Conservation (phyloP, 208 protist genomes). For the Crithidia thermophila region DNA sequence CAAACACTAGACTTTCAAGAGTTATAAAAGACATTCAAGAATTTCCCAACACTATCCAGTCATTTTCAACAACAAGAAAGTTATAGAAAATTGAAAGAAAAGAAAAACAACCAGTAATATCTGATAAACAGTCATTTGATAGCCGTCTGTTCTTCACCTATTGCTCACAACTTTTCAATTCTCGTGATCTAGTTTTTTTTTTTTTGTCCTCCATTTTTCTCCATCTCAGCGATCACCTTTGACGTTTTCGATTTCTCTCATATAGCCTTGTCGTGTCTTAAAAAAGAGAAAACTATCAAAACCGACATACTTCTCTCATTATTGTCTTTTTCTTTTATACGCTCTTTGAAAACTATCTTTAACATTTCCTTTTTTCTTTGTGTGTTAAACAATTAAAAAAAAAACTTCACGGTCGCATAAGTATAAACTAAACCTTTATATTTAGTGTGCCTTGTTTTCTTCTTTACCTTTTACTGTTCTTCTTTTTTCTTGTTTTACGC, state of each 20-base stretch:
- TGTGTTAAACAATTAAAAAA: neutral
- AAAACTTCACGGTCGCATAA: neutral
- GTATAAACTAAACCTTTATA: neutral
- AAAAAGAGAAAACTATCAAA: neutral
- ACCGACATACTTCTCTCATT: neutral
- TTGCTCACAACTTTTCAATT: conserved; percentile 1
- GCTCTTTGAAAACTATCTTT: neutral
- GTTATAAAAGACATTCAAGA: too few relatives aligned
- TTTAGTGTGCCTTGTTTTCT: conserved; percentile 1
- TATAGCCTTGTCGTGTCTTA: too few relatives aligned
- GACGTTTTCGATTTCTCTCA: neutral
- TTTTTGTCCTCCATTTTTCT: neutral
- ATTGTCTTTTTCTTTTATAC: neutral
- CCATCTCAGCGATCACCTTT: neutral
- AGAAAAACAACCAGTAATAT: neutral
- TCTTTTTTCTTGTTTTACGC: neutral
- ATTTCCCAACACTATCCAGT: too few relatives aligned
- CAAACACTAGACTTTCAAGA: too few relatives aligned
- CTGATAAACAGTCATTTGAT: neutral
- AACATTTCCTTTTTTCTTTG: neutral
- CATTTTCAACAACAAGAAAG: neutral
- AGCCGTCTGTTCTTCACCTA: conserved; percentile 6
- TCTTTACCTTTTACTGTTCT: conserved; percentile 2
- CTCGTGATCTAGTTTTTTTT: conserved; percentile 1
- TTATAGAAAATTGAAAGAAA: neutral